phyloP scores from a whole-genome alignment of 2,329 filamentous ascomycete species.

The Grosmannia clavigera region DNA sequence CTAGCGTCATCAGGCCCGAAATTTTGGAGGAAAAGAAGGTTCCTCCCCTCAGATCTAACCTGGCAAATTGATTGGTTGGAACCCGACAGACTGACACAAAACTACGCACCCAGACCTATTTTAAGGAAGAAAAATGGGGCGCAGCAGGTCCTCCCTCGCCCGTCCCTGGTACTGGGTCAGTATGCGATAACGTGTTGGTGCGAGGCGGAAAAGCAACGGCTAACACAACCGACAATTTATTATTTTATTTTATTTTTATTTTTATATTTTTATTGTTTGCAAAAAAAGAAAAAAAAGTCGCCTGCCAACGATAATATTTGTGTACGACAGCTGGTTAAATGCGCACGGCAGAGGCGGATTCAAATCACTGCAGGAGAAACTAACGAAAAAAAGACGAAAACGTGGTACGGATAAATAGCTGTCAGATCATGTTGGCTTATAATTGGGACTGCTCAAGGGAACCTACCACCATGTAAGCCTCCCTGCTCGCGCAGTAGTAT shows the following conservation, averaged over 20 bases:
- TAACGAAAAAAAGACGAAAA: neutral
- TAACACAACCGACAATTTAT: neutral
- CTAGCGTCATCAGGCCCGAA: neutral
- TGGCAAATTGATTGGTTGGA: neutral
- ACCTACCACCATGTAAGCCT: neutral
- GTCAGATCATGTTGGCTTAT: neutral
- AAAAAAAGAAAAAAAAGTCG: neutral
- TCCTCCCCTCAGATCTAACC: neutral
- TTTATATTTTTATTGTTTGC: no score
- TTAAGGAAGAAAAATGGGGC: slow-evolving; percentile 9
- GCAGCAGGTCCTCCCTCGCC: slow-evolving; percentile 3
- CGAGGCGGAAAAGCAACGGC: neutral
- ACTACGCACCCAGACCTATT: slow-evolving; percentile 3
- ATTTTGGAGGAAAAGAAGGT: neutral
- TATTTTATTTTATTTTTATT: neutral
- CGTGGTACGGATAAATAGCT: neutral
- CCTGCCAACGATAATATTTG: neutral
- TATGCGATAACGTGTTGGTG: neutral
- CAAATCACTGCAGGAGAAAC: neutral
- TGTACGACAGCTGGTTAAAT: neutral
- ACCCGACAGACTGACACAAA: neutral
- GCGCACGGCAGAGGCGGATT: neutral
- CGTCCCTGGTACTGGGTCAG: neutral
- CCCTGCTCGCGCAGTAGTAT: no score
- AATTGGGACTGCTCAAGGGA: neutral